phyloP scores from a whole-genome alignment of 2,329 filamentous ascomycete genomes.

The Colletotrichum coccodes region DNA sequence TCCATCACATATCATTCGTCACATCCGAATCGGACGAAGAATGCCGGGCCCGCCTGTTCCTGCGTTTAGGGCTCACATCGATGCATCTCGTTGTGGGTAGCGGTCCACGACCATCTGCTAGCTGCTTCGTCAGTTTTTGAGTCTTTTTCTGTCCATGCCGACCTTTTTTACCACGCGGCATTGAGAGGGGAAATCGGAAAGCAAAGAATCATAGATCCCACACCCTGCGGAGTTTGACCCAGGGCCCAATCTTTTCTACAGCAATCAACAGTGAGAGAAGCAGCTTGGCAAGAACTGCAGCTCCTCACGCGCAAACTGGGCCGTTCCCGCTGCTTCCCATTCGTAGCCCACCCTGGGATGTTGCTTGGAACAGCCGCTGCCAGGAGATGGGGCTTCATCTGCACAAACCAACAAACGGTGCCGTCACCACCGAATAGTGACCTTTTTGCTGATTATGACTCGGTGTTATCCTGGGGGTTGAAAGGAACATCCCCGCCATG shows the following conservation, averaged over 20 bases:
- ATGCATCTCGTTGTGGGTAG: conserved; percentile 16
- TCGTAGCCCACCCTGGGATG: conserved; percentile 17
- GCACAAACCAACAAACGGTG: conserved; percentile 16
- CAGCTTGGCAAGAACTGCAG: background rate
- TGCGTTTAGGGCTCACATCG: conserved; percentile 31
- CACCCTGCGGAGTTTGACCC: conserved; percentile 17
- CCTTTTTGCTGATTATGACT: conserved; percentile 17
- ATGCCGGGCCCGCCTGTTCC: conserved; percentile 27
- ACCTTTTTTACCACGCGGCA: background rate
- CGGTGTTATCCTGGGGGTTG: conserved; percentile 11
- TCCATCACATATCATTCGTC: conserved; percentile 30
- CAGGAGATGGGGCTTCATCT: conserved; percentile 11
- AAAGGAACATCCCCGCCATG: conserved; percentile 14
- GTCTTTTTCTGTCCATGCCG: conserved; percentile 17
- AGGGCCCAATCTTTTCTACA: conserved; percentile 11
- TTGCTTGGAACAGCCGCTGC: conserved; percentile 24
- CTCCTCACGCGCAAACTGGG: conserved; percentile 3
- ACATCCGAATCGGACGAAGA: conserved; percentile 26
- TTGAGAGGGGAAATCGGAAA: background rate
- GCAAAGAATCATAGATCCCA: conserved; percentile 20
- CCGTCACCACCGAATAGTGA: background rate
- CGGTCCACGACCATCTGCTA: conserved; percentile 7
- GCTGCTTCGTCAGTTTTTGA: conserved; percentile 26
- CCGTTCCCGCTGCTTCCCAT: conserved; percentile 22
- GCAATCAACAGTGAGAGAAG: conserved; percentile 15